A percentile compares a stretch with the other conserved stretches of the same genome.
Conservation (phyloP, 2,329 filamentous ascomycete species). For the Fusarium dlaminii region DNA sequence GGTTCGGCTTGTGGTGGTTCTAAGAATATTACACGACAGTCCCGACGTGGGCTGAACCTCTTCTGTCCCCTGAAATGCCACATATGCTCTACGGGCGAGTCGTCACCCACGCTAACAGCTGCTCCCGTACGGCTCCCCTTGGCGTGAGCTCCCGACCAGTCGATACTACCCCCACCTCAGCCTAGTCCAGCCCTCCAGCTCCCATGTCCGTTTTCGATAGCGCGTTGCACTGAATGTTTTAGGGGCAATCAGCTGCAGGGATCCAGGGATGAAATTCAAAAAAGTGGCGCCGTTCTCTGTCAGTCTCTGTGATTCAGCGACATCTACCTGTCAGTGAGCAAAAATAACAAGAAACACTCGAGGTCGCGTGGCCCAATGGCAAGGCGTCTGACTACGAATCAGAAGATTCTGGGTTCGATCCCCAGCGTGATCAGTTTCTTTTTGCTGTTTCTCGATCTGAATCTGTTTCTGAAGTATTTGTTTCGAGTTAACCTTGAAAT, state of each 20-base stretch:
- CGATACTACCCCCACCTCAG: conserved; percentile 37
- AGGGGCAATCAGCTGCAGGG: conserved; percentile 37
- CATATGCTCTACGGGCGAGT: conserved; percentile 42
- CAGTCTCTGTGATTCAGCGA: accelerated
- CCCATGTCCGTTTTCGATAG: conserved; percentile 22
- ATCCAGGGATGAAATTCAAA: neutral
- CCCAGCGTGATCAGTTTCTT: conserved; percentile 33
- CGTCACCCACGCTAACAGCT: conserved; percentile 30
- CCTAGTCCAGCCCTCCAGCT: conserved; percentile 31
- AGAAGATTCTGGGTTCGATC: conserved; percentile 44
- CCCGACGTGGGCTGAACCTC: neutral
- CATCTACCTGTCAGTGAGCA: neutral
- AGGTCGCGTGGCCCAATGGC: conserved; percentile 38
- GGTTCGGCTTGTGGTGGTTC: conserved; percentile 31
- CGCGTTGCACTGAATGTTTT: conserved; percentile 35
- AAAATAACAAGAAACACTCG: neutral
- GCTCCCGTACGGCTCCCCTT: conserved; percentile 29
- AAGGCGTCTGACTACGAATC: conserved; percentile 45
- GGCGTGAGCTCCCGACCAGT: conserved; percentile 36
- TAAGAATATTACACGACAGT: conserved; percentile 33
- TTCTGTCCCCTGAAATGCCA: conserved; percentile 46
- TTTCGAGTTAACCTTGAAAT: neutral
- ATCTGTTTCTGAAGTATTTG: neutral
- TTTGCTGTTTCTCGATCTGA: neutral
- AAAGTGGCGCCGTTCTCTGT: neutral